A percentile compares a stretch with the other conserved stretches of the same genome.
Conservation (phyloP, 345 rosid species). For the Corymbia maculata region DNA sequence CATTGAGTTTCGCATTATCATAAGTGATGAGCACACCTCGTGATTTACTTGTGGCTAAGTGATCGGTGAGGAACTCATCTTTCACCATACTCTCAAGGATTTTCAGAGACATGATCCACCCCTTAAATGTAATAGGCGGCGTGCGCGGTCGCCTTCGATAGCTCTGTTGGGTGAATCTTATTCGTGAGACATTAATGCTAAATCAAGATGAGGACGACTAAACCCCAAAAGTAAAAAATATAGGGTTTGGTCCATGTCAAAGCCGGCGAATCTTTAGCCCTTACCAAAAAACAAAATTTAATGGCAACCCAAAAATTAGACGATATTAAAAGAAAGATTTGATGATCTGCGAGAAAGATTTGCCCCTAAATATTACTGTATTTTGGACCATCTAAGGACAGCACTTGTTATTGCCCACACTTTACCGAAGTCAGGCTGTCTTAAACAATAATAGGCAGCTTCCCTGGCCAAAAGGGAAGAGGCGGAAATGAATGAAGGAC, state of each 20-base stretch:
- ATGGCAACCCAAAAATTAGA: background rate
- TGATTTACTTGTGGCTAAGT: background rate
- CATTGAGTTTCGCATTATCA: background rate
- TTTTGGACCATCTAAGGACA: background rate
- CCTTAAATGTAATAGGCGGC: background rate
- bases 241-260: background rate
- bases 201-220: background rate
- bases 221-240: background rate
- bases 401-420: background rate
- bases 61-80: background rate
- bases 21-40: background rate
- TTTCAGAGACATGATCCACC: background rate
- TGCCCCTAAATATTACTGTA: background rate
- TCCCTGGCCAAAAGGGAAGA: background rate
- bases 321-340: background rate
- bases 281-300: background rate
- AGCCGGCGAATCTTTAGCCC: background rate
- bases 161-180: background rate
- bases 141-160: background rate
- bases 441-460: background rate
- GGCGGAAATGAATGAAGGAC: background rate
- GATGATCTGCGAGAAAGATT: background rate
- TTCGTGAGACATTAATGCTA: background rate
- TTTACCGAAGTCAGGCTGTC: background rate
- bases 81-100: background rate